Evolutionary conservation across 306 rosid genomes (phyloP).

Genomic region (Spatholobus suberectus): DNA sequence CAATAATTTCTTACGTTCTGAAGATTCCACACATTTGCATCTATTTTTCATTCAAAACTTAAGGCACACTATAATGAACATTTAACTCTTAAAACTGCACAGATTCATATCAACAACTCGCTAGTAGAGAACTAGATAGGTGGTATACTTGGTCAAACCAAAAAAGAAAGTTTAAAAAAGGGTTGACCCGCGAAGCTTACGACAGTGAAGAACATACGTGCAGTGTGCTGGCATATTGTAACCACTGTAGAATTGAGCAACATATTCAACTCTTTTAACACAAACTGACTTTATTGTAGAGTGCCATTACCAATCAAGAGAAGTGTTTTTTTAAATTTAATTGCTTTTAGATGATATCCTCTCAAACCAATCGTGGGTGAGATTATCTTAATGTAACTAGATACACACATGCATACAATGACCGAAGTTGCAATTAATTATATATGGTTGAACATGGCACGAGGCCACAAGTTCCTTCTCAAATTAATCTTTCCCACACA

Average conservation of each 20-base stretch:
- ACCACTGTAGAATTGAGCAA: not conserved
- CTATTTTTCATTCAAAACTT: not conserved
- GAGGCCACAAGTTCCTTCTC: not conserved
- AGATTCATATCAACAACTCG: not conserved
- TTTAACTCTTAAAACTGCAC: not conserved
- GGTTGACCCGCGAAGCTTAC: not conserved
- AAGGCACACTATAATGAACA: not conserved
- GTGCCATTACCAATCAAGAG: not conserved
- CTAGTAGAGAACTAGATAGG: not conserved
- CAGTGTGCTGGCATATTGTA: not conserved
- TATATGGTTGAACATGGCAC: not conserved
- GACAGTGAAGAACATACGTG: not conserved
- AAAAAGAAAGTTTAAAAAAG: not conserved
- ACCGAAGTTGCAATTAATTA: not conserved
- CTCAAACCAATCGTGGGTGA: not conserved
- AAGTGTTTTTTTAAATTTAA: not conserved
- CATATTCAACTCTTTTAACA: constrained; percentile 3
- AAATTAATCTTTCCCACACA: not conserved
- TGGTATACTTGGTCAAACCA: not conserved
- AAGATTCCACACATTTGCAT: too few relatives aligned
- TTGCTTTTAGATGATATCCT: not conserved
- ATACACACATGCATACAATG: not conserved
- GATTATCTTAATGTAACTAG: constrained; percentile 17
- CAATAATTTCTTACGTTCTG: too few relatives aligned
- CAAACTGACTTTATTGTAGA: not conserved